A percentile compares a stretch with the other conserved stretches of the same genome.
These are phyloP conservation scores for Saitozyma sp. DNA, from an alignment of 768 basidiomycete species.

Conservation along the genomic window DNA sequence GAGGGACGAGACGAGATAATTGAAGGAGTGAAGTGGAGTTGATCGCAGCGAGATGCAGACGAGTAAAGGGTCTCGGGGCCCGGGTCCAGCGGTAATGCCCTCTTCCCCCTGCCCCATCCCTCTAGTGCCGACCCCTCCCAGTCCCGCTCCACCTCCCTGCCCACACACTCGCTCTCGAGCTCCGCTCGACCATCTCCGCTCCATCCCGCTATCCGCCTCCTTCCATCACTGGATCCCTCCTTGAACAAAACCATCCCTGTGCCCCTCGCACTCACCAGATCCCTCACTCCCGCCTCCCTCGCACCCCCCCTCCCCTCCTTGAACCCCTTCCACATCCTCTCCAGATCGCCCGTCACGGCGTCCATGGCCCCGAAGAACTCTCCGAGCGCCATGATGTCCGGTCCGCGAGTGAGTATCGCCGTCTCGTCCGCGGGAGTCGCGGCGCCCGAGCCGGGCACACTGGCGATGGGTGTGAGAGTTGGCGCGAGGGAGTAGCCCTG, in stretches of 20 bases:
- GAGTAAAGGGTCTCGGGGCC: not conserved
- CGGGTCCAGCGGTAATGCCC: no score
- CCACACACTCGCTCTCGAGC: no score
- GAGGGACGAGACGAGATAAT: no score
- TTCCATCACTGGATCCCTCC: not conserved
- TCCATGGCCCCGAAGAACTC: conserved; percentile 47
- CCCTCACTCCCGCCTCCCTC: conserved; percentile 43
- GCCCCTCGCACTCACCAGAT: conserved; percentile 30
- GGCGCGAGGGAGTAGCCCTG: conserved; percentile 32
- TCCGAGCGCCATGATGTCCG: conserved; percentile 43
- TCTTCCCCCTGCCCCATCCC: no score
- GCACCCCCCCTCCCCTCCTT: conserved; percentile 41
- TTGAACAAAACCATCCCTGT: not conserved
- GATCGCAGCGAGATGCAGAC: not conserved
- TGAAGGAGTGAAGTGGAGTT: not conserved
- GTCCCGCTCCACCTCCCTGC: no score
- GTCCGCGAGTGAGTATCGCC: conserved; percentile 41
- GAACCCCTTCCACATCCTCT: conserved; percentile 43
- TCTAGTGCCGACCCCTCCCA: no score
- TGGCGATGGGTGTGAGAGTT: conserved; percentile 24
- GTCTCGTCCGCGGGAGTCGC: conserved; percentile 44
- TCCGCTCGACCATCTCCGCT: no score
- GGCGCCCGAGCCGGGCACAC: conserved; percentile 18
- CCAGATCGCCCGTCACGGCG: conserved; percentile 41
- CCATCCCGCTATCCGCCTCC: not conserved